A percentile compares a stretch with the other conserved stretches of the same genome.
Evolutionary conservation across 192 early-diverging fungal genomes (phyloP).

Genomic region (Pilaira anomala): DNA sequence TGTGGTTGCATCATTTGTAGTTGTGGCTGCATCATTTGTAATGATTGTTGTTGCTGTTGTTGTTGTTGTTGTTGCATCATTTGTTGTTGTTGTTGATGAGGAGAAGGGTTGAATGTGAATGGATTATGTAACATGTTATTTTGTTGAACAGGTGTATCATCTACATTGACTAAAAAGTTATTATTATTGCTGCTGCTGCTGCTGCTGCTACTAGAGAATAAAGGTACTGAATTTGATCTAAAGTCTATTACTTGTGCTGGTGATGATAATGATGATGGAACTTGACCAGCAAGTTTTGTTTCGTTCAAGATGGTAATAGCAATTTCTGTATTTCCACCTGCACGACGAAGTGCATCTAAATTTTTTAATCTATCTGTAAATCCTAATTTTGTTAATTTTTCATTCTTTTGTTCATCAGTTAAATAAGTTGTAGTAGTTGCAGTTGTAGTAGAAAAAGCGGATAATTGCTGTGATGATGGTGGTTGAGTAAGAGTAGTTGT

Average conservation of each 20-base stretch:
- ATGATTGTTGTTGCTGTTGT: constrained; percentile 24
- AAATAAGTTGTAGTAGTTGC: constrained; percentile 9
- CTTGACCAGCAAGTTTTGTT: constrained; percentile 28
- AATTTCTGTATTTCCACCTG: constrained; percentile 72
- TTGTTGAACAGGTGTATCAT: neutral
- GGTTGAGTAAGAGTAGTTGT: neutral
- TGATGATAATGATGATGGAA: constrained; percentile 4
- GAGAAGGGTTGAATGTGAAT: neutral
- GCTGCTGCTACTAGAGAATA: neutral
- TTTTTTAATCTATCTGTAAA: constrained; percentile 69
- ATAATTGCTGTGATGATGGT: too few species aligned
- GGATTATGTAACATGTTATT: constrained; percentile 4
- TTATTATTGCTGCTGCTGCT: neutral
- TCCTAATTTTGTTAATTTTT: constrained; percentile 67
- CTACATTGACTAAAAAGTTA: constrained; percentile 8
- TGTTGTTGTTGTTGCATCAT: constrained; percentile 29
- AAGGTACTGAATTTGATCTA: neutral
- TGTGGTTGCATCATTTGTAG: constrained; percentile 38
- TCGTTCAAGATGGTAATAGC: constrained; percentile 65
- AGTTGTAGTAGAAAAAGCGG: neutral
- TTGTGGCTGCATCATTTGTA: constrained; percentile 33
- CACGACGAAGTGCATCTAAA: constrained; percentile 62
- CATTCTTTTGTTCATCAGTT: constrained; percentile 53
- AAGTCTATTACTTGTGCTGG: constrained; percentile 11
- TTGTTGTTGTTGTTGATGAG: constrained; percentile 24